Percentiles rank a stretch among this genome's conserved stretches.
These are phyloP conservation scores for Neospermospora avenae DNA, from an alignment of 2,329 filamentous ascomycete genomes.

Conservation along the genomic window DNA sequence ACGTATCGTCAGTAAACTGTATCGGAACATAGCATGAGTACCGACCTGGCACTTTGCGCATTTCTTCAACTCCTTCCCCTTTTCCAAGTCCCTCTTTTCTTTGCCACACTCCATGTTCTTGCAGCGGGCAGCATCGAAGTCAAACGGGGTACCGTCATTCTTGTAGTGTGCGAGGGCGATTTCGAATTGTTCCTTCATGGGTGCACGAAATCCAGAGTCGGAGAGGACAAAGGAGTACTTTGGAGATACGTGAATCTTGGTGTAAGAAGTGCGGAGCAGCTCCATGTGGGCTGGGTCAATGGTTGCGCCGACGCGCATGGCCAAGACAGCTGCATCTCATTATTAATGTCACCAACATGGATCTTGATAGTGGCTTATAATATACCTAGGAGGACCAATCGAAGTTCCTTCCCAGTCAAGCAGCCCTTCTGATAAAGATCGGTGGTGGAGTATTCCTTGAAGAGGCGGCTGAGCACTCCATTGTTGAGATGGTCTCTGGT, in stretches of 20 bases:
- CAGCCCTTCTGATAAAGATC: background rate
- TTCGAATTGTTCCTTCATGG: slow-evolving; percentile 13
- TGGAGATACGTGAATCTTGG: slow-evolving; percentile 10
- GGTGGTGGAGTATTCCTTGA: slow-evolving; percentile 4
- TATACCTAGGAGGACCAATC: slow-evolving; percentile 1
- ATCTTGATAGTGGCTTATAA: no score
- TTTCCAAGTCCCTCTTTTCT: background rate
- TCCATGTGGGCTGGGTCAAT: slow-evolving; percentile 9
- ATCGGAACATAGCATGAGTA: background rate
- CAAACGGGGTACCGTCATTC: slow-evolving; percentile 14
- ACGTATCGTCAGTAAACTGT: background rate
- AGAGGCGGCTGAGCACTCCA: slow-evolving; percentile 8
- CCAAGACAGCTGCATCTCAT: slow-evolving; percentile 8
- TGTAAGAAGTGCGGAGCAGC: background rate
- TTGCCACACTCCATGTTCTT: slow-evolving; percentile 1
- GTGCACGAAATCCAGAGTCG: slow-evolving; percentile 8
- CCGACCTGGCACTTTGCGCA: slow-evolving; percentile 11
- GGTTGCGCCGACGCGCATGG: slow-evolving; percentile 13
- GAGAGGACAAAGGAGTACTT: slow-evolving; percentile 4
- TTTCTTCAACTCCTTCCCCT: slow-evolving; percentile 6
- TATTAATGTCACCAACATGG: no score
- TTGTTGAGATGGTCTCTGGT: slow-evolving; percentile 13
- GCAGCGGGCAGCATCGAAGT: slow-evolving; percentile 12
- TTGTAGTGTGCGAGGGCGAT: slow-evolving; percentile 8
- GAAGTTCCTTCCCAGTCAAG: background rate